Percentiles rank a stretch among this genome's conserved stretches.
phyloP scores from a whole-genome alignment of 1,284 basidiomycete species.

The Tilletia setariae region DNA sequence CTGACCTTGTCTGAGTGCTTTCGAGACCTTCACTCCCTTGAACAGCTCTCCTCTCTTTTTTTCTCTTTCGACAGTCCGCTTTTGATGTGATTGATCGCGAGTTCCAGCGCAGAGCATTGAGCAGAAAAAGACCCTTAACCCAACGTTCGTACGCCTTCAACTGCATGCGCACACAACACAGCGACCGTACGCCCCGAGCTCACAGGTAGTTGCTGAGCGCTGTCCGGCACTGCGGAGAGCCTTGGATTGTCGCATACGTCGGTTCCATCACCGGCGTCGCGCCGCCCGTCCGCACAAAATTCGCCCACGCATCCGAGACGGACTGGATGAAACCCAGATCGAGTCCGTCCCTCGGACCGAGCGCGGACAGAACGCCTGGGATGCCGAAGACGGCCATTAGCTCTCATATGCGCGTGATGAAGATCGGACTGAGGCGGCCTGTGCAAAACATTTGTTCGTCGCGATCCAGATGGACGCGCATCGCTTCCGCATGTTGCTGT shows the following conservation, averaged over 20 bases:
- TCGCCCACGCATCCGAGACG: neutral
- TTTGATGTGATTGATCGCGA: neutral
- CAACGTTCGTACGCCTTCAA: neutral
- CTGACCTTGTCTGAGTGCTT: no score
- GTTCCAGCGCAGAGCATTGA: neutral
- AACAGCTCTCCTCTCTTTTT: no score
- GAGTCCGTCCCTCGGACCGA: constrained; percentile 17
- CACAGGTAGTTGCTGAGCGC: neutral
- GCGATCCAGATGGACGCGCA: no score
- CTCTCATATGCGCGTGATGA: no score
- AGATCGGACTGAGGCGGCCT: no score
- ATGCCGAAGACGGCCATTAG: constrained; percentile 22
- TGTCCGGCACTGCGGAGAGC: neutral
- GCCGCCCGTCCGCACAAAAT: neutral
- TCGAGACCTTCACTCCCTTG: no score
- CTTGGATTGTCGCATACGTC: neutral
- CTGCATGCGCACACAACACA: neutral
- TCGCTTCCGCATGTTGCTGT: no score
- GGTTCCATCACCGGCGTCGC: neutral
- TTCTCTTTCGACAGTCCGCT: no score
- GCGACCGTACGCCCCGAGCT: neutral
- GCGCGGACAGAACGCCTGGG: constrained; percentile 13
- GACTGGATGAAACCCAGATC: constrained; percentile 11
- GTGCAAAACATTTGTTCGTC: no score
- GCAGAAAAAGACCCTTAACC: neutral